Conservation (phyloP, 352 stramenopile genomes). For the Phytopythium aichiense region DNA sequence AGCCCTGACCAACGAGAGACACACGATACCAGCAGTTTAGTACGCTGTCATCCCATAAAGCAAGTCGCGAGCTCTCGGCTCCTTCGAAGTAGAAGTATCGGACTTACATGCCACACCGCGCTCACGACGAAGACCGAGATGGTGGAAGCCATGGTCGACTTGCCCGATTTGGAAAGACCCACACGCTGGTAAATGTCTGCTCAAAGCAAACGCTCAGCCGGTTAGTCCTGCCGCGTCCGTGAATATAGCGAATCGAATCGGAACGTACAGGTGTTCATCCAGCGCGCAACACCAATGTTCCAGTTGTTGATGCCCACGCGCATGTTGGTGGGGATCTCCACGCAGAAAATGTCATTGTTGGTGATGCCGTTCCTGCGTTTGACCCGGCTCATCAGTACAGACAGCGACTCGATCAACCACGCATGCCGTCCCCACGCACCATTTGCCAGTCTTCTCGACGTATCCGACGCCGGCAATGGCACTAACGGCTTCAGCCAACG, state of each 20-base stretch:
- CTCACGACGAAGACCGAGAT: conserved; percentile 81
- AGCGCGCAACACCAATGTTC: conserved; percentile 84
- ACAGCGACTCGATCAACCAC: background rate
- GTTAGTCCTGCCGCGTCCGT: background rate
- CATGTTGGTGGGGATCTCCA: conserved; percentile 84
- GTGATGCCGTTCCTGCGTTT: conserved; percentile 72
- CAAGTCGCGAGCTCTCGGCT: background rate
- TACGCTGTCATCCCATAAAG: background rate
- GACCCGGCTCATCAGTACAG: background rate
- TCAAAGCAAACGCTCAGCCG: background rate
- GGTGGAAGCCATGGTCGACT: conserved; percentile 63
- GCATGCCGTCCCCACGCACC: conserved; percentile 17
- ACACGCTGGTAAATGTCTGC: conserved; percentile 86
- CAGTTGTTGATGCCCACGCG: conserved; percentile 87
- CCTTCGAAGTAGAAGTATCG: conserved; percentile 6
- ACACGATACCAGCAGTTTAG: background rate
- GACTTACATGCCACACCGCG: conserved; percentile 74
- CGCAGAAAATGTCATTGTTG: conserved; percentile 82
- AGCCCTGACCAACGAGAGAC: conserved; percentile 32
- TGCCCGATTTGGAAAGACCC: conserved; percentile 73
- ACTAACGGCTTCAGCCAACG: conserved; percentile 70
- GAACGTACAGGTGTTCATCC: conserved; percentile 80
- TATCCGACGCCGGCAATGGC: conserved; percentile 77
- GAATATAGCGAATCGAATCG: background rate
- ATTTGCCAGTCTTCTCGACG: conserved; percentile 72